Percentiles rank a stretch among this genome's conserved stretches.
Conservation (phyloP, 2,329 filamentous ascomycete species). For the Clarireedia hainanense region DNA sequence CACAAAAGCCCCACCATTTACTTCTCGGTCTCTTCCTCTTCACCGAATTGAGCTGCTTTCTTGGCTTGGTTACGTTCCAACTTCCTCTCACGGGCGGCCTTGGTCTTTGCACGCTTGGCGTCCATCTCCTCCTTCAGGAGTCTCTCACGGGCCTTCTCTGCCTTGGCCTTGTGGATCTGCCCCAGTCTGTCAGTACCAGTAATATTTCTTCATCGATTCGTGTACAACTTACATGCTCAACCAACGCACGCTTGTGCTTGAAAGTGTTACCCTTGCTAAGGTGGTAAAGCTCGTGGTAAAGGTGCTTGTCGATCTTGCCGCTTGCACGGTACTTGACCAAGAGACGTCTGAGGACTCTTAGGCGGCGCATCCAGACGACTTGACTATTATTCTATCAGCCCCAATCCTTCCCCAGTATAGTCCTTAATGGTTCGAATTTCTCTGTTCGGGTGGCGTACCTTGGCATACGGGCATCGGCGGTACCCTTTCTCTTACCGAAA, state of each 20-base stretch:
- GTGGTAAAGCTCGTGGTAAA: conserved; percentile 99
- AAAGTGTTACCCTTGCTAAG: conserved; percentile 99
- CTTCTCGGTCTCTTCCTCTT: conserved; percentile 44
- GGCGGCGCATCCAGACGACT: conserved; percentile 99
- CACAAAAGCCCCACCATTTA: conserved; percentile 26
- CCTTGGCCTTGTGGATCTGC: conserved; percentile 99
- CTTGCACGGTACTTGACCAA: conserved; percentile 99
- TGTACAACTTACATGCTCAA: conserved; percentile 90
- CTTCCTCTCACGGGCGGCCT: conserved; percentile 99
- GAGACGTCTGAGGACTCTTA: conserved; percentile 96
- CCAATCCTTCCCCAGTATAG: conserved; percentile 21
- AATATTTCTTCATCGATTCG: not conserved
- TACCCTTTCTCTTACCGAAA: conserved; percentile 99
- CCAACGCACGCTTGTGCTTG: conserved; percentile 99
- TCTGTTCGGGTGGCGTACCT: conserved; percentile 42
- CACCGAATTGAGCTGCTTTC: conserved; percentile 76
- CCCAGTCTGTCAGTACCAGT: conserved; percentile 17
- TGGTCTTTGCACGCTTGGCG: conserved; percentile 99
- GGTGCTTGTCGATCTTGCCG: conserved; percentile 99
- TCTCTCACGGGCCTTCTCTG: conserved; percentile 95
- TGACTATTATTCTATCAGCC: conserved; percentile 52
- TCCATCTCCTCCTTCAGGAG: conserved; percentile 99
- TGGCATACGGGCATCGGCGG: conserved; percentile 98
- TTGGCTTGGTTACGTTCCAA: conserved; percentile 85
- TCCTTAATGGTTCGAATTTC: conserved; percentile 18